phyloP scores from a whole-genome alignment of 306 rosid species.

The cucumber (Cucumis sativus) region Cucumber_9930_V3 NC_026660.2:17249001-17249500 shows the following conservation, averaged over 20 bases:
- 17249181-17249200: constrained; percentile 95
- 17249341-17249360: constrained; percentile 94
- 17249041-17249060: constrained; percentile 3
- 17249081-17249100: constrained; percentile 91
- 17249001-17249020: neutral
- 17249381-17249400: constrained; percentile 92
- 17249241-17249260: neutral
- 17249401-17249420: constrained; percentile 64
- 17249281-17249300: constrained; percentile 12
- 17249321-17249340: constrained; percentile 67
- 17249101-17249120: constrained; percentile 78
- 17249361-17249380: constrained; percentile 70
- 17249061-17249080: constrained; percentile 26
- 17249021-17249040: neutral
- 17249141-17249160: constrained; percentile 84
- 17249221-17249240: constrained; percentile 81
- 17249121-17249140: constrained; percentile 56
- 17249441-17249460: constrained; percentile 40
- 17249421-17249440: constrained; percentile 80
- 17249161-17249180: constrained; percentile 86
- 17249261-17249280: neutral
- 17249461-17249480: constrained; percentile 9
- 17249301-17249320: constrained; percentile 90
- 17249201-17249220: constrained; percentile 97
- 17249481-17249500: neutral